Base-by-base conservation (phyloP, 192 early-diverging fungal genomes). In the Jimgerdemannia lactiflua region DNA sequence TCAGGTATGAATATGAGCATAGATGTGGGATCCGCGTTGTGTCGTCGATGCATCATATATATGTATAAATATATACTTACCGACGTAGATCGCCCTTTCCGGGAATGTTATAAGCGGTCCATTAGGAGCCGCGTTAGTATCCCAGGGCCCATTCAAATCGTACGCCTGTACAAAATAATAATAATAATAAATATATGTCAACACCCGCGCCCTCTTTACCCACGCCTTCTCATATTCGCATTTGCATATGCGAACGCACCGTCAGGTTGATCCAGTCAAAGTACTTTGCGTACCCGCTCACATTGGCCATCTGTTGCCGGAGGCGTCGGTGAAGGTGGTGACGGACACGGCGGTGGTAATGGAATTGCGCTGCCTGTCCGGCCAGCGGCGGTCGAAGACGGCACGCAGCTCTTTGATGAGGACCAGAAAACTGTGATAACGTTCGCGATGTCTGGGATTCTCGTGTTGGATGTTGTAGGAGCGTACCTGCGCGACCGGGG, bases 251-350 rank as follows among this genome's bases (percentile, higher is more conserved):
- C 29, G 29, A 14, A 59, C 49, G 6, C 14, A 59, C 49, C 90
- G 91, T 91, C 42, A 91, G 70, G 39, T 91, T 89, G 79, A 93
- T 80, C n/a, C 80, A 87, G 74, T 91, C 89, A 64, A 92, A 84
- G 65, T 77, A 73, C 11, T 75, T 68, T 1, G 86, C 87, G 75
- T 85, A 92, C n/a, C 65, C 87, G 0, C 76, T 80, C 2, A 92
- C 82, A 70, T 89, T 83, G 10, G 71, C 64, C 73, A 90, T 72
- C 86, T 81, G 2, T 81, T 84, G 17, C 69, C 70, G 2, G 83
- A 74, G 1, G 75, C 83, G n/a, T 83, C 80, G 49, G 49, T 59
- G 72, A 91, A 92, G 2, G 91, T 90, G 71, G 81, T 77, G 65
- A 90, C 84, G 70, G 86, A 82, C 3, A 88, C 88, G 19, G 92